Evolutionary conservation across 495 filamentous ascomycete species (phyloP).

Genomic region (Wilcoxina mikolae): DNA sequence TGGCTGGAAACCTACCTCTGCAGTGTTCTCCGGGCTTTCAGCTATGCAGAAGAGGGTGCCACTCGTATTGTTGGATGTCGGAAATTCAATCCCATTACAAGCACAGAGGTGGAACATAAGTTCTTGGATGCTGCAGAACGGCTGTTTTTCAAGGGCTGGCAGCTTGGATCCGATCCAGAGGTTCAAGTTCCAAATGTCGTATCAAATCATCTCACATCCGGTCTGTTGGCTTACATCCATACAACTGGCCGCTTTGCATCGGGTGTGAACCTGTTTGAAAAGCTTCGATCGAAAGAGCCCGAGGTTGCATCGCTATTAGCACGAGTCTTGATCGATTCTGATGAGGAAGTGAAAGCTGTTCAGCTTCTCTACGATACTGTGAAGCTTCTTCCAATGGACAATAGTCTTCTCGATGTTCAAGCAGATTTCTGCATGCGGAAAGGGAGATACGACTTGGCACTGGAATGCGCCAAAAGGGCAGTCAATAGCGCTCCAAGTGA

Average conservation of each 20-base stretch:
- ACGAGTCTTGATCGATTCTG: slow-evolving; percentile 75
- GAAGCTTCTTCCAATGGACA: slow-evolving; percentile 88
- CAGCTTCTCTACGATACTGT: slow-evolving; percentile 74
- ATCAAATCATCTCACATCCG: slow-evolving; percentile 96
- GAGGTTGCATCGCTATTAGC: slow-evolving; percentile 89
- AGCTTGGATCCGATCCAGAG: slow-evolving; percentile 89
- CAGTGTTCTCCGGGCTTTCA: slow-evolving; percentile 80
- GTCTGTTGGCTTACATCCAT: slow-evolving; percentile 88
- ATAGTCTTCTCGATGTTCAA: slow-evolving; percentile 82
- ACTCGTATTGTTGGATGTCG: slow-evolving; percentile 86
- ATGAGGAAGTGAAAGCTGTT: slow-evolving; percentile 91
- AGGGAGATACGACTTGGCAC: slow-evolving; percentile 66
- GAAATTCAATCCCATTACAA: slow-evolving; percentile 93
- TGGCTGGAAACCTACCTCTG: slow-evolving; percentile 98
- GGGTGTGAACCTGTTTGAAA: slow-evolving; percentile 95
- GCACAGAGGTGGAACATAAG: slow-evolving; percentile 89
- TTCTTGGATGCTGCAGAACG: slow-evolving; percentile 91
- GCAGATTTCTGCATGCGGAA: slow-evolving; percentile 85
- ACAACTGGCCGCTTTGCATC: slow-evolving; percentile 91
- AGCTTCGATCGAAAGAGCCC: slow-evolving; percentile 73
- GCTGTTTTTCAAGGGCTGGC: slow-evolving; percentile 88
- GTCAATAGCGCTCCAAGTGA: slow-evolving; percentile 91
- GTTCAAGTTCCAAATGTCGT: slow-evolving; percentile 95
- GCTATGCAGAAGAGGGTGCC: slow-evolving; percentile 89
- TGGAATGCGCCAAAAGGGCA: slow-evolving; percentile 84